Evolutionary conservation across 768 basidiomycete genomes (phyloP), one percentile per base, ranked within the genome.

Genomic region (Amanita muscaria): DNA sequence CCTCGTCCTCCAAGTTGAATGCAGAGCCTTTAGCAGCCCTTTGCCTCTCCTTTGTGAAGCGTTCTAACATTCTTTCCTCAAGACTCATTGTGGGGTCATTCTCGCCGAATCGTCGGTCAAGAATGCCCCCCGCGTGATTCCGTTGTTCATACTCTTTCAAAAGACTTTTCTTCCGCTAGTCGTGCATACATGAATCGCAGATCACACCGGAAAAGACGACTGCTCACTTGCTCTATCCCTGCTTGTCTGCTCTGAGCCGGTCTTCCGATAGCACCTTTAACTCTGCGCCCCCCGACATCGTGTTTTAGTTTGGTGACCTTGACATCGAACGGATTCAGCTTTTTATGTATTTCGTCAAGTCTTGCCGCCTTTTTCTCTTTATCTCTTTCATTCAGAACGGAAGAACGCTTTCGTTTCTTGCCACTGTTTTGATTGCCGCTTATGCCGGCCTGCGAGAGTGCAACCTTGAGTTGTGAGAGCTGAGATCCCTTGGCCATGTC

Each of bases 81-180:
- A 91, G 69, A n/a, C 87, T 83, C 76, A 98, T 80, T 8, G 80
- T 74, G 2, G 92, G 82, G 50, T 98, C 82, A 58, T 88, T 83
- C 74, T 99, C 96, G 65, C 96, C 96, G 58, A 98, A 97, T 15
- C 96, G 83, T 41, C 89, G 77, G 64, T 99, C 96, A 46, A 93
- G 67, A 47, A 99, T 82, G 4, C 92, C 88, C 4, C 92, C 93
- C 8, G 85, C 80, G 51, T 80, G 84, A 38, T 77, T 80, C 52
- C 80, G 83, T 40, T 85, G 77, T 49, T 89, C 77, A 42, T 80
- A 84, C 64, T 98, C 92, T 49, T 91, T 92, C 43, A 98, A 64
- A 18, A 99, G 67, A 0, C 82, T 86, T 69, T 84, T 84, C 61
- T 85, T 88, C 38, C 94, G 71, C 92, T 96, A 46, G 27, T 19